Conservation (phyloP, 1,284 basidiomycete genomes). For the Ganoderma sinense region DNA sequence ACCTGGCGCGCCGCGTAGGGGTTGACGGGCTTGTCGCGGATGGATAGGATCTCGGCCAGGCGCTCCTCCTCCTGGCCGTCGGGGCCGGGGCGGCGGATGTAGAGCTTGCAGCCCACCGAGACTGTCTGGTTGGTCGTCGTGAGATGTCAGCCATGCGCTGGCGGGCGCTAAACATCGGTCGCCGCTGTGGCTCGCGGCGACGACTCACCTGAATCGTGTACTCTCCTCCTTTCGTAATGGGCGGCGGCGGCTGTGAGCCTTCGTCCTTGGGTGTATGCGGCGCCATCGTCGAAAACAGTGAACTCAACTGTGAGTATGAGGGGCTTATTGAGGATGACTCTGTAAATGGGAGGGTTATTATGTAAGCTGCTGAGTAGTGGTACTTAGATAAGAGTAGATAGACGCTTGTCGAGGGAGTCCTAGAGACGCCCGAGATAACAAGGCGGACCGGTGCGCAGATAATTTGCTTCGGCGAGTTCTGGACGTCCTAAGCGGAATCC, state of each 20-base stretch:
- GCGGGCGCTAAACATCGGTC: conserved; percentile 37
- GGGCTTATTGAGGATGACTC: conserved; percentile 9
- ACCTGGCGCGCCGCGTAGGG: conserved; percentile 55
- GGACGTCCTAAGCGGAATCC: background rate
- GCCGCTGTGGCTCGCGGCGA: conserved; percentile 23
- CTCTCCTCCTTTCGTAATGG: conserved; percentile 75
- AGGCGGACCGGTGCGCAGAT: background rate
- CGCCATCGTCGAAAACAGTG: conserved; percentile 26
- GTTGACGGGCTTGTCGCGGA: conserved; percentile 83
- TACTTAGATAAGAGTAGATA: background rate
- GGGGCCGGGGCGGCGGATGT: conserved; percentile 80
- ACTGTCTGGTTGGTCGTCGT: conserved; percentile 65
- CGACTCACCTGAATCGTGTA: conserved; percentile 75
- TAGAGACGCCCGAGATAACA: background rate
- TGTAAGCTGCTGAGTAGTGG: conserved; percentile 1
- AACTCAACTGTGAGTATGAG: background rate
- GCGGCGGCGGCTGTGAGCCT: conserved; percentile 60
- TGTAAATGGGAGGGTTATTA: conserved; percentile 1
- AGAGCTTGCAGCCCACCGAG: conserved; percentile 92
- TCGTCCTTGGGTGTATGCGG: conserved; percentile 46
- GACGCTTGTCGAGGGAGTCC: background rate
- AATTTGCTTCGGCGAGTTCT: background rate
- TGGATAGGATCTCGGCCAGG: conserved; percentile 92
- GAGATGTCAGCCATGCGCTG: conserved; percentile 32
- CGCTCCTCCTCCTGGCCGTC: conserved; percentile 86